phyloP scores from a whole-genome alignment of 2,329 filamentous ascomycete species.

The Cytospora paraplurivora region DNA sequence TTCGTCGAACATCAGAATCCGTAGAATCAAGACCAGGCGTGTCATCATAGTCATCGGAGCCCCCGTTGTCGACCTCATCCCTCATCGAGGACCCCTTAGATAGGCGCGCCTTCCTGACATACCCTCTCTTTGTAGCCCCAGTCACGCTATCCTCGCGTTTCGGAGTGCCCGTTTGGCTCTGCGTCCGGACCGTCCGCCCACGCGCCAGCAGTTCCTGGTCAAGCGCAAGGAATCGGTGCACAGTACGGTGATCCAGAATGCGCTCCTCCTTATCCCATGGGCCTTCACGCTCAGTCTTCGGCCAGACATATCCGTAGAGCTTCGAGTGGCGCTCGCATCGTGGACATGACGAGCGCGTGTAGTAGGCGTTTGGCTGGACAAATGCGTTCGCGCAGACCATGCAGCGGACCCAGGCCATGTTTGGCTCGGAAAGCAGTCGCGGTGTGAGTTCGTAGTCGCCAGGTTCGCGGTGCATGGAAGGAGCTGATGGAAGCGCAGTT shows the following conservation, averaged over 20 bases:
- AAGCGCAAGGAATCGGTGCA: constrained; percentile 79
- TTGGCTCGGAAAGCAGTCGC: constrained; percentile 71
- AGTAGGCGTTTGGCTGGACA: constrained; percentile 85
- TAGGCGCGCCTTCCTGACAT: not conserved
- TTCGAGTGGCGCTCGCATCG: constrained; percentile 95
- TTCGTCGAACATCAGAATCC: constrained; percentile 19
- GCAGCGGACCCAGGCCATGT: constrained; percentile 86
- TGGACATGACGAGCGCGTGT: constrained; percentile 81
- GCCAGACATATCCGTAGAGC: constrained; percentile 93
- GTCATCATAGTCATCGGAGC: not conserved
- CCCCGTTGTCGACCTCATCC: not conserved
- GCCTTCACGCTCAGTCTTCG: constrained; percentile 85
- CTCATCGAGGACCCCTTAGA: not conserved
- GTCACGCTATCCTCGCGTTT: constrained; percentile 8
- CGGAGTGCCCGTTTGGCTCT: constrained; percentile 16
- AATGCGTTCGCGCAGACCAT: constrained; percentile 81
- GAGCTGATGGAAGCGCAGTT: constrained; percentile 15
- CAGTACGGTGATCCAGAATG: constrained; percentile 79
- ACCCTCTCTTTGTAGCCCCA: constrained; percentile 1
- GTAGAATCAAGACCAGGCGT: not conserved
- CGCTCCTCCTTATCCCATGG: constrained; percentile 70
- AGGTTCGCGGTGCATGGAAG: constrained; percentile 53
- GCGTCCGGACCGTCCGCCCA: constrained; percentile 38
- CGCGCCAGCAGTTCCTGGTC: constrained; percentile 65
- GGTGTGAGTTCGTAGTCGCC: constrained; percentile 84